phyloP scores from a whole-genome alignment of 345 rosid genomes.

The Brassica incana region DNA sequence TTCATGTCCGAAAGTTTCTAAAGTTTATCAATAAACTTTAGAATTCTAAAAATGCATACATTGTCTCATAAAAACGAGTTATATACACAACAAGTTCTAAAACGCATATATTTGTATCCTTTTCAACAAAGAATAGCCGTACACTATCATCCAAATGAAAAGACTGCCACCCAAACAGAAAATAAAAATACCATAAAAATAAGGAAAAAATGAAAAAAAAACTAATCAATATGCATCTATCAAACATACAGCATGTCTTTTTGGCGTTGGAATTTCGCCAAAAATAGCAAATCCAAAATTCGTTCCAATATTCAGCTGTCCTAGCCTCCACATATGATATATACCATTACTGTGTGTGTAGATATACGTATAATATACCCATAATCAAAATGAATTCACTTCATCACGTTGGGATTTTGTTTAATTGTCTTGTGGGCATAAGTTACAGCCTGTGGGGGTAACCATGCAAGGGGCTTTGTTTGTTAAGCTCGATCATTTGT shows the following conservation, averaged over 20 bases:
- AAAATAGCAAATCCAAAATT: conserved; percentile 47
- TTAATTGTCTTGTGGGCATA: not conserved
- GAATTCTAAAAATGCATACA: not conserved
- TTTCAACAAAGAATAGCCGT: conserved; percentile 24
- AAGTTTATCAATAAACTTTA: not conserved
- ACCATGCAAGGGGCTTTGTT: not conserved
- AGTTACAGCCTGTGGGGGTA: not conserved
- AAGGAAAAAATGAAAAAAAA: not conserved
- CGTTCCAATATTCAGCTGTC: not conserved
- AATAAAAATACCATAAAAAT: not conserved
- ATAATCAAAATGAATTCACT: not conserved
- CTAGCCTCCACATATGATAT: not conserved
- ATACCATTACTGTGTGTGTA: not conserved
- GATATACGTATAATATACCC: not conserved
- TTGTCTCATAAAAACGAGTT: not conserved
- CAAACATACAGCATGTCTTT: conserved; percentile 40
- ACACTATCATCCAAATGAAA: conserved; percentile 28
- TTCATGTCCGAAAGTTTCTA: not conserved
- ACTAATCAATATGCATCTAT: not conserved
- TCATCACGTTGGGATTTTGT: not conserved
- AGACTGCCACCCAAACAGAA: conserved; percentile 18
- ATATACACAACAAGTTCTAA: not conserved
- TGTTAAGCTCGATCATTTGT: not conserved
- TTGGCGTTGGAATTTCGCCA: conserved; percentile 49
- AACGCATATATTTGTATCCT: conserved; percentile 10